Conservation (phyloP, 441 rosid species). For the Raphanus hybrid region DNA sequence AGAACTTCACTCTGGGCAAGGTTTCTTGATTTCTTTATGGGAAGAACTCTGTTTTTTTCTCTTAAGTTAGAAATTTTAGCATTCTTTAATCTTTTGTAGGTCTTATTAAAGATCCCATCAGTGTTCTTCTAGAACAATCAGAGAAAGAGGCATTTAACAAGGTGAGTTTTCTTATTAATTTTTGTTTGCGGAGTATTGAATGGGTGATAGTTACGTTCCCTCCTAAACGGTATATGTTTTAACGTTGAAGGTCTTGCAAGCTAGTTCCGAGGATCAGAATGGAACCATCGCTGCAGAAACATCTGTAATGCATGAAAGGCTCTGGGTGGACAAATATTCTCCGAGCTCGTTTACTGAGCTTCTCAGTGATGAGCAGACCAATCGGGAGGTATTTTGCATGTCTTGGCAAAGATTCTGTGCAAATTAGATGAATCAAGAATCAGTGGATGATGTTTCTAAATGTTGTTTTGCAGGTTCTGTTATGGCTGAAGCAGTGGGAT, state of each 20-base stretch:
- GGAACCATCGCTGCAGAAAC: constrained; percentile 51
- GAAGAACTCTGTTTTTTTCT: neutral
- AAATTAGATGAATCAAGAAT: constrained; percentile 12
- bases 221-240: constrained; percentile 25
- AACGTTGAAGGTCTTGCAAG: constrained; percentile 70
- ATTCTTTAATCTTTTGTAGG: constrained; percentile 49
- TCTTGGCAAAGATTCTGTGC: constrained; percentile 17
- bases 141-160: constrained; percentile 84
- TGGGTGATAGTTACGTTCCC: neutral
- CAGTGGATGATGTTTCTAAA: constrained; percentile 21
- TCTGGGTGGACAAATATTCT: constrained; percentile 98
- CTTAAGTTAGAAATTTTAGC: neutral
- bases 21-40: neutral
- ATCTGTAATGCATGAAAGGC: constrained; percentile 62
- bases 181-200: neutral
- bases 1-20: neutral
- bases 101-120: constrained; percentile 70
- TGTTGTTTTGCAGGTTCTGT: constrained; percentile 68
- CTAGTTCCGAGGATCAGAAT: constrained; percentile 64
- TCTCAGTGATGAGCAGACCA: constrained; percentile 97
- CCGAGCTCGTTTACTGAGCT: constrained; percentile 97
- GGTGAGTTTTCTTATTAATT: constrained; percentile 46
- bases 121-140: constrained; percentile 66
- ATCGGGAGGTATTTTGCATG: constrained; percentile 76
- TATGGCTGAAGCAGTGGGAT: constrained; percentile 99